Conservation (phyloP, 2,329 filamentous ascomycete species). For the Bipolaris cookei region DNA sequence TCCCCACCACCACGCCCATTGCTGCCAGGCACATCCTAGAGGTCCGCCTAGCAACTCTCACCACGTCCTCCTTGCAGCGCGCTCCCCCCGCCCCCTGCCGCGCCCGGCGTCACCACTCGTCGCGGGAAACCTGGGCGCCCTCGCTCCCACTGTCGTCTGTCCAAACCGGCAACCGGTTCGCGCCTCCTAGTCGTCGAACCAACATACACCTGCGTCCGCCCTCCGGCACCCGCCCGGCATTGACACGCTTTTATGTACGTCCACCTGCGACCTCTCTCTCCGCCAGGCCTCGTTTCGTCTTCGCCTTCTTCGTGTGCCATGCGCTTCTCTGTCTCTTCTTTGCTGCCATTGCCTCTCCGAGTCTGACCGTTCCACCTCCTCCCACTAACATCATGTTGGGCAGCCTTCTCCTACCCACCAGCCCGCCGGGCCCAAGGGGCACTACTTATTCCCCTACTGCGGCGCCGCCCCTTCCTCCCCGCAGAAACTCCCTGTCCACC, state of each 20-base stretch:
- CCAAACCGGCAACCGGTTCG: slow-evolving; percentile 26
- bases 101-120: slow-evolving; percentile 21
- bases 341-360: neutral
- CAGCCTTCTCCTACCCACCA: slow-evolving; percentile 42
- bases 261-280: slow-evolving; percentile 33
- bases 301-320: slow-evolving; percentile 21
- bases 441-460: slow-evolving; percentile 27
- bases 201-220: slow-evolving; percentile 9
- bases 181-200: slow-evolving; percentile 16
- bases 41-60: slow-evolving; percentile 12
- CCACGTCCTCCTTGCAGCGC: slow-evolving; percentile 21
- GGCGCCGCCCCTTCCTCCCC: slow-evolving; percentile 34
- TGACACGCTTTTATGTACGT: slow-evolving; percentile 45
- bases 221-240: slow-evolving; percentile 4
- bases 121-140: slow-evolving; percentile 26
- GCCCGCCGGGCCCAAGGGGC: slow-evolving; percentile 25
- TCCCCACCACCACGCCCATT: slow-evolving; percentile 8
- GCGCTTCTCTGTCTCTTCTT: slow-evolving; percentile 1
- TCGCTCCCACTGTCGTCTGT: slow-evolving; percentile 9
- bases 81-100: slow-evolving; percentile 17
- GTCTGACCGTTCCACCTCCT: slow-evolving; percentile 10
- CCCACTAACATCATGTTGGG: slow-evolving; percentile 43
- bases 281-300: slow-evolving; percentile 30
- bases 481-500: slow-evolving; percentile 32
- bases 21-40: slow-evolving; percentile 21